Conservation (phyloP, 148 eudicot species). For the Cornus kousa region DNA sequence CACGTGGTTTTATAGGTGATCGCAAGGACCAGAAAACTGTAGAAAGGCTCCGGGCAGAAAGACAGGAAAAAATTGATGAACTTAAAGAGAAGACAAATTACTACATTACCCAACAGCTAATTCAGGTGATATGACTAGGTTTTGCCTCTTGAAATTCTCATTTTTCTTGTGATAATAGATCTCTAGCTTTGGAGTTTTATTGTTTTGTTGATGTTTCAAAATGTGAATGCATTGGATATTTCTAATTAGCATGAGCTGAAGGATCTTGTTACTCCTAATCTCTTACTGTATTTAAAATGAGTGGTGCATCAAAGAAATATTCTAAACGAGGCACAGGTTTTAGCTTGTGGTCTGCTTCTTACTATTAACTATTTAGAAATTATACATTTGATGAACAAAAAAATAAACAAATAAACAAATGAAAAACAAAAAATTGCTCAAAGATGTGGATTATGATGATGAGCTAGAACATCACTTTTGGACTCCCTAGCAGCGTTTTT, state of each 20-base stretch:
- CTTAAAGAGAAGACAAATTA: conserved; percentile 92
- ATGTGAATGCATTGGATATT: conserved; percentile 1
- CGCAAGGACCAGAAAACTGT: conserved; percentile 74
- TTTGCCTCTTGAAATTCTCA: neutral
- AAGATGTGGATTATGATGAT: neutral
- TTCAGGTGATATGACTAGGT: conserved; percentile 59
- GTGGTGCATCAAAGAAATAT: neutral
- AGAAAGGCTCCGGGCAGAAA: conserved; percentile 80
- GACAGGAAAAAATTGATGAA: conserved; percentile 86
- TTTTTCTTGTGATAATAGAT: neutral
- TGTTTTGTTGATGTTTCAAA: neutral
- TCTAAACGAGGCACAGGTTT: neutral
- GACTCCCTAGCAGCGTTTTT: too few species aligned
- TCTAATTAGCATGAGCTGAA: neutral
- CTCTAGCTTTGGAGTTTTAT: neutral
- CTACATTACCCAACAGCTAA: conserved; percentile 86
- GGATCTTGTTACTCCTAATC: neutral
- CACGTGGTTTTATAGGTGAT: conserved; percentile 50
- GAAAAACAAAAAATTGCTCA: neutral
- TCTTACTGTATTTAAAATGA: neutral
- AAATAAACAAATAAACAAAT: too few species aligned
- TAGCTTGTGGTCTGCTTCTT: too few species aligned
- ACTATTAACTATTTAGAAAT: too few species aligned
- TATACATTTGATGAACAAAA: too few species aligned
- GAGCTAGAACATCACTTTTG: neutral